phyloP scores from a whole-genome alignment of 2,329 filamentous ascomycete genomes.

The Massarina eburnea region DNA sequence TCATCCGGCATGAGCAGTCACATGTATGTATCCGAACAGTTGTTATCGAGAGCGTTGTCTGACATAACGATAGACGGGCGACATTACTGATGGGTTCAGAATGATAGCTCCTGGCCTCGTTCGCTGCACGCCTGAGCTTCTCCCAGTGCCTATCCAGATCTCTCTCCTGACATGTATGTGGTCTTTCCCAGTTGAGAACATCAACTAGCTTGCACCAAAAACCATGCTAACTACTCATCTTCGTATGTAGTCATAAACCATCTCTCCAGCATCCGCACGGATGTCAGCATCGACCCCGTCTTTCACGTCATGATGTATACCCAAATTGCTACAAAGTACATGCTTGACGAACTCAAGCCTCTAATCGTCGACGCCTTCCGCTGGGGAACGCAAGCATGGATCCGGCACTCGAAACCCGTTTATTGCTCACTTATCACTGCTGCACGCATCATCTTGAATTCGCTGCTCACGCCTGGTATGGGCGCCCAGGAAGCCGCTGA shows the following conservation, averaged over 20 bases:
- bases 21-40: not conserved
- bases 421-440: slow-evolving; percentile 1
- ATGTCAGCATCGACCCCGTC: slow-evolving; percentile 3
- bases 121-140: slow-evolving; percentile 1
- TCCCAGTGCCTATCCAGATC: slow-evolving; percentile 6
- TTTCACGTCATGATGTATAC: slow-evolving; percentile 7
- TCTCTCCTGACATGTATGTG: not conserved
- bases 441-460: not conserved
- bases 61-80: not conserved
- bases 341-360: slow-evolving; percentile 1
- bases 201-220: too few relatives aligned
- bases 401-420: not conserved
- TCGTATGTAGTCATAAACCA: slow-evolving; percentile 1
- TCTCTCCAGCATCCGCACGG: not conserved
- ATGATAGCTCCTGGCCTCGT: not conserved
- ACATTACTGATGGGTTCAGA: not conserved
- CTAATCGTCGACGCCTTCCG: slow-evolving; percentile 3
- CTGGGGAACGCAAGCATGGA: slow-evolving; percentile 3
- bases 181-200: too few relatives aligned
- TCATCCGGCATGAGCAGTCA: slow-evolving; percentile 6
- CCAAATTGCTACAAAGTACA: slow-evolving; percentile 2
- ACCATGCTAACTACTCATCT: too few relatives aligned
- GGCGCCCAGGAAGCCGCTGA: not conserved
- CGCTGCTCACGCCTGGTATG: not conserved
- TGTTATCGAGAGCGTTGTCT: not conserved